These are phyloP conservation scores for Colletotrichum tabaci DNA, from an alignment of 2,329 filamentous ascomycete genomes.

Conservation along the genomic window DNA sequence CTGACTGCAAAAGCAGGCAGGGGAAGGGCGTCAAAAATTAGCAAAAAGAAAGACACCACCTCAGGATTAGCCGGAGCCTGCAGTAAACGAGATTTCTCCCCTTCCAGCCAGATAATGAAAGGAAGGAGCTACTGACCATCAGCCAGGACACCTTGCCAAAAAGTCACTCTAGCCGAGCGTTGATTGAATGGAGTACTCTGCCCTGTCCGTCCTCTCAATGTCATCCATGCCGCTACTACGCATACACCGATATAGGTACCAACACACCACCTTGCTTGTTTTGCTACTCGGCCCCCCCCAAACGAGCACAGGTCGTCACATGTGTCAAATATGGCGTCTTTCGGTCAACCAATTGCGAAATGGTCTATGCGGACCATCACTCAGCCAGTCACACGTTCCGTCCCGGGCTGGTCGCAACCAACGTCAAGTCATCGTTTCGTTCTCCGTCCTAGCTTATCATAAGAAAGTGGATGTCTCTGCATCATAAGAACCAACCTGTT, in stretches of 20 bases:
- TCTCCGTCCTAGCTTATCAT: neutral
- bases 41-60: neutral
- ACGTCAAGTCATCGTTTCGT: constrained; percentile 1
- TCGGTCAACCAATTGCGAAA: constrained; percentile 39
- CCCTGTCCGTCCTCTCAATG: constrained; percentile 20
- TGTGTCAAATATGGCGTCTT: constrained; percentile 39
- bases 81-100: neutral
- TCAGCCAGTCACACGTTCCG: constrained; percentile 17
- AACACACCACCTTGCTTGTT: constrained; percentile 10
- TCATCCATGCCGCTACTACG: constrained; percentile 26
- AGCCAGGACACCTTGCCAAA: neutral
- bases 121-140: neutral
- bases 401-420: neutral
- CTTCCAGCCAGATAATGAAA: neutral
- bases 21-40: neutral
- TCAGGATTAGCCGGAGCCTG: neutral
- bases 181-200: neutral
- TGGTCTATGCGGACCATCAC: constrained; percentile 15
- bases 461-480: neutral
- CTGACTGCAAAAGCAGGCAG: neutral
- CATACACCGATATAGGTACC: neutral
- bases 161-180: neutral
- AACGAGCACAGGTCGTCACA: constrained; percentile 21
- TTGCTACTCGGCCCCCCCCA: constrained; percentile 24
- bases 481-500: constrained; percentile 26